Base-by-base conservation (phyloP, 179 eudicot species). In the Patellifolia procumbens region DNA sequence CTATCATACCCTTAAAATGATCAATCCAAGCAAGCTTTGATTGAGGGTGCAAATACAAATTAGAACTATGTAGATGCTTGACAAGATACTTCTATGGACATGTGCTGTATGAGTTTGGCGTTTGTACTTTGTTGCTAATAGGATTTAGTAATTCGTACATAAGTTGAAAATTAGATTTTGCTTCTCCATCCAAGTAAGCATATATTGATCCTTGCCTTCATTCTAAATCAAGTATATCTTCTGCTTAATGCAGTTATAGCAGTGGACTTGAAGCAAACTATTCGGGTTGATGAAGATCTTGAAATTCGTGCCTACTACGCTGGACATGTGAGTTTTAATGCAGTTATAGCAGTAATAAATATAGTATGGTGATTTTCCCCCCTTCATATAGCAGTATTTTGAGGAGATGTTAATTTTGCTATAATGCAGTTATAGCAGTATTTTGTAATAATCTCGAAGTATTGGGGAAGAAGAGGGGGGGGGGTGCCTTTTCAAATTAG, bases 301-400 rank as follows among this genome's bases (percentile, higher is more conserved):
- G 91, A 94, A 77, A 90, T 94, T 78, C 92, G 98, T 78, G 97
- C 98, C 37, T 94, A 94, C 83, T 94, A 94, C 75, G 98, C 98
- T 31, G 98, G 97, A 70, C 98, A 94, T 86, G 98, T 94, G 84
- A 82, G 91, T 34, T 56, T 74, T 73, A 15, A 35, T 75, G 22
- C 15, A 37, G n/a, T 68, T 12, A 73, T 39, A n/a, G 12, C 32
- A 43, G 39, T 45, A 28, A 48, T 66, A 43, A 5, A 55, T 20
- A 13, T 31, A 55, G 20, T 29, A 26, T n/a, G 68, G 68, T 72
- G 28, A 72, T 1, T 26, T 7, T 24, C n/a, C n/a, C n/a, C n/a
- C n/a, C n/a, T n/a, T n/a, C n/a, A n/a, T n/a, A n/a, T n/a, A n/a
- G n/a, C n/a, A n/a, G n/a, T 58, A 58, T 17, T 3, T 68, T 35